Evolutionary conservation across 2,329 filamentous ascomycete species (phyloP).

Genomic region (Daldinia eschscholtzii): DNA sequence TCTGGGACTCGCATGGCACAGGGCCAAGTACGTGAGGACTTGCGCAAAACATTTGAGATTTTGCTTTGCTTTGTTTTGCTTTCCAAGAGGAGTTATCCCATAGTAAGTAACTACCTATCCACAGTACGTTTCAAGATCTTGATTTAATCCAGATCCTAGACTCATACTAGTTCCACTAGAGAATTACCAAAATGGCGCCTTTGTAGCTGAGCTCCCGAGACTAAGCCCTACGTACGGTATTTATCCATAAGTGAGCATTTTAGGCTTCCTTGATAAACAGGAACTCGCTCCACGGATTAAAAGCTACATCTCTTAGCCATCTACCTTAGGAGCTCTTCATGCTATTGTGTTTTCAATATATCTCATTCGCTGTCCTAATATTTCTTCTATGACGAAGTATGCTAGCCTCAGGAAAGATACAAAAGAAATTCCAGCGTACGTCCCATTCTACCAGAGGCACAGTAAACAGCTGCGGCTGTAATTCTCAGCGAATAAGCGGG

Average conservation of each 20-base stretch:
- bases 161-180: background rate
- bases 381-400: too few relatives aligned
- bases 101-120: background rate
- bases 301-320: too few relatives aligned
- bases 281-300: background rate
- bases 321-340: too few relatives aligned
- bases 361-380: background rate
- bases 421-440: background rate
- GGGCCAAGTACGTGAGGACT: background rate
- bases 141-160: background rate
- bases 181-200: background rate
- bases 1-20: background rate
- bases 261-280: background rate
- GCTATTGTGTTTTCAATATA: too few relatives aligned
- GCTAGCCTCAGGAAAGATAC: too few relatives aligned
- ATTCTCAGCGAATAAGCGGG: background rate
- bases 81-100: background rate
- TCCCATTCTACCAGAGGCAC: background rate
- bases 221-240: background rate
- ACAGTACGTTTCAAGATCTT: conserved; percentile 1
- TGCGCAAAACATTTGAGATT: background rate
- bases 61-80: background rate
- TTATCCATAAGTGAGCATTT: background rate
- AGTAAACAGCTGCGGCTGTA: background rate
- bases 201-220: background rate